Evolutionary conservation across 371 early-diverging fungal genomes (phyloP).

Genomic region (Apophysomyces ossiformis): DNA sequence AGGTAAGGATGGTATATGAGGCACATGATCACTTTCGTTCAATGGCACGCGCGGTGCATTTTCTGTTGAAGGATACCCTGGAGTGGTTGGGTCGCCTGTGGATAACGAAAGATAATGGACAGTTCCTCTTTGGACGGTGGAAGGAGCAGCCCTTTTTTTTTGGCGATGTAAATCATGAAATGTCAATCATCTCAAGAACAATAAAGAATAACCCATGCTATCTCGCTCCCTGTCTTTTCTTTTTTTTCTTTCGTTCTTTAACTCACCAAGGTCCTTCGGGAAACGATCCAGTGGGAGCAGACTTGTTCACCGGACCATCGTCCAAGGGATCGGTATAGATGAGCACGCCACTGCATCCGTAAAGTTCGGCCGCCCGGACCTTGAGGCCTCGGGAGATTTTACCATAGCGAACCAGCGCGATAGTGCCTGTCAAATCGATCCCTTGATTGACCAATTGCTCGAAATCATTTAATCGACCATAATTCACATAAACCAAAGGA

Average conservation of each 20-base stretch:
- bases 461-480: constrained; percentile 64
- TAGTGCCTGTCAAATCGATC: constrained; percentile 48
- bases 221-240: background rate
- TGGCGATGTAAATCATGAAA: background rate
- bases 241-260: background rate
- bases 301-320: constrained; percentile 36
- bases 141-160: constrained; percentile 37
- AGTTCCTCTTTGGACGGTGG: constrained; percentile 61
- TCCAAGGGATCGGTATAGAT: constrained; percentile 43
- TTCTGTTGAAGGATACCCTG: constrained; percentile 58
- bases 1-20: constrained; percentile 69
- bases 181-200: background rate
- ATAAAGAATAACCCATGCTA: background rate
- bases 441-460: constrained; percentile 44
- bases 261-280: constrained; percentile 66
- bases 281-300: constrained; percentile 44
- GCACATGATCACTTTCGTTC: constrained; percentile 48
- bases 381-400: constrained; percentile 58
- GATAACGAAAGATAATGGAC: constrained; percentile 54
- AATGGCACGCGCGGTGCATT: constrained; percentile 56
- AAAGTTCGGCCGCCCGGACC: constrained; percentile 60
- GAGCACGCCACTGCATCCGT: constrained; percentile 62
- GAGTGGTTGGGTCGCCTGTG: constrained; percentile 69
- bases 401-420: constrained; percentile 69
- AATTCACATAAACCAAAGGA: constrained; percentile 68